A percentile compares a stretch with the other conserved stretches of the same genome.
Conservation (phyloP, 1,139 yeast species). For the Yamadazyma buinensis region DNA sequence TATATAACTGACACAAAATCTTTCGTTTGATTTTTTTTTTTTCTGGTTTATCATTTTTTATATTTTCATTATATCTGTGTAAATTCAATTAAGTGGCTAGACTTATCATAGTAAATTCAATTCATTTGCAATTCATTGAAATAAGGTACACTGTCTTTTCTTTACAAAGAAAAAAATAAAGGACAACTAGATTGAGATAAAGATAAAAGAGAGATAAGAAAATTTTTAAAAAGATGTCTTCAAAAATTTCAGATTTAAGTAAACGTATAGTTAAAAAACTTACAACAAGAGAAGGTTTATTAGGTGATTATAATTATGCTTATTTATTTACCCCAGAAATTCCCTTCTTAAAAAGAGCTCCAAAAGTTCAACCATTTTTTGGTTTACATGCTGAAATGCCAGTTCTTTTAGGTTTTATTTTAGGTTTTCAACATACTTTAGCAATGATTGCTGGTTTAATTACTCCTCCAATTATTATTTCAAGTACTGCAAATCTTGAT, state of each 20-base stretch:
- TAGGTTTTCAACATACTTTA: conserved; percentile 83
- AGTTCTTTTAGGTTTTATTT: conserved; percentile 61
- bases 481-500: conserved; percentile 56
- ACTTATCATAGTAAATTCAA: too few relatives aligned
- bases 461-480: conserved; percentile 76
- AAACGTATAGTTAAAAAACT: conserved; percentile 25
- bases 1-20: too few relatives aligned
- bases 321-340: conserved; percentile 73
- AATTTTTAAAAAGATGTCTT: too few relatives aligned
- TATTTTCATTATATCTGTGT: too few relatives aligned
- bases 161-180: too few relatives aligned
- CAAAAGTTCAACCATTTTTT: conserved; percentile 71
- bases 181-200: too few relatives aligned
- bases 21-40: too few relatives aligned
- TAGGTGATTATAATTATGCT: conserved; percentile 81
- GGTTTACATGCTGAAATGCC: conserved; percentile 81
- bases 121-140: too few relatives aligned
- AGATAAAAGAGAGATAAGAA: too few relatives aligned
- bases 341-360: conserved; percentile 55
- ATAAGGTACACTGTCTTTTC: too few relatives aligned
- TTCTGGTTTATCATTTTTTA: too few relatives aligned
- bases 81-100: too few relatives aligned
- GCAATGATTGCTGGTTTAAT: conserved; percentile 91
- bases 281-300: conserved; percentile 70
- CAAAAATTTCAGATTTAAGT: background rate